Evolutionary conservation across 164 flowering plant genomes (phyloP), one percentile per base, ranked within the genome.

Genomic region (Magnolia officinalis): DNA sequence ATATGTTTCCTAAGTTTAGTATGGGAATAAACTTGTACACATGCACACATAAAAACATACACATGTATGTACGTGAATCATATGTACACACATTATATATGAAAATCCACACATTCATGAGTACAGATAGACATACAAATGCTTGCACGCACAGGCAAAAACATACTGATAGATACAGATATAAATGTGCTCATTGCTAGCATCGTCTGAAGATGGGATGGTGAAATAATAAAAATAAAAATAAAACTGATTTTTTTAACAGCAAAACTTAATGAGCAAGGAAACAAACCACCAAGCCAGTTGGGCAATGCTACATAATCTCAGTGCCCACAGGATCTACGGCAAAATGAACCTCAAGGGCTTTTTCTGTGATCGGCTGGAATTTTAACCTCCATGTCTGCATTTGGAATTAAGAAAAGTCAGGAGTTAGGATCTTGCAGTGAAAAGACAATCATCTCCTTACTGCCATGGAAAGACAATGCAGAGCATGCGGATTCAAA

Each of bases 271-370:
- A 23, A 16, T 16, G 67, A 29, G 45, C 67, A 61, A 31, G 26
- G 45, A 65, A 23, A 8, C 78, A 31, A 50, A 80, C 79, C 67
- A 26, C 13, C 16, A 67, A 76, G 23, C 8, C 64, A 72, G 31
- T 19, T 55, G 67, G 51, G 58, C 67, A 70, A n/a, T 45, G 70
- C 85, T 89, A 94, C 93, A 94, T 91, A 20, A 91, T 77, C 78
- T 92, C 91, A 20, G 86, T 89, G 76, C 95, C 97, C 66, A 91
- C 88, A 50, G 93, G 96, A 82, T 92, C 96, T 21, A 94, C 87
- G 45, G 91, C 76, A 79, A 84, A 92, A 79, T 87, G 86, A 74
- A 91, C 76, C 63, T 86, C 80, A 58, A 94, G 83, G 21, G 80
- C 31, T 79, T 87, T 88, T 72, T 72, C 80, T 31, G 80, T 81